Evolutionary conservation across 2,329 filamentous ascomycete species (phyloP).

Genomic region (Alternaria viburni): DNA sequence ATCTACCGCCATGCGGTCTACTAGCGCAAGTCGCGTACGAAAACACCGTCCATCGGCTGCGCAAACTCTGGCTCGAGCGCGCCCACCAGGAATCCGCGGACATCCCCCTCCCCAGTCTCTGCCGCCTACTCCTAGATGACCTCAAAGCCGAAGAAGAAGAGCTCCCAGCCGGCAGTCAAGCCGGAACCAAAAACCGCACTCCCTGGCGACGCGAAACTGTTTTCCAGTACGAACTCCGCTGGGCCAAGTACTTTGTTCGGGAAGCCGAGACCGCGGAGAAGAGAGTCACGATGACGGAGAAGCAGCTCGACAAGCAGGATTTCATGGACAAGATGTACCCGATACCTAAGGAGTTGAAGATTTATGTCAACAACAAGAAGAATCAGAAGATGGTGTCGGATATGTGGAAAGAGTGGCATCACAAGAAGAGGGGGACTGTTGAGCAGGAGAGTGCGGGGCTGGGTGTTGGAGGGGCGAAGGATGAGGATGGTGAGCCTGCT

Average conservation of each 20-base stretch:
- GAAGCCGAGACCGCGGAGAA: constrained; percentile 20
- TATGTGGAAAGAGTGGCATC: constrained; percentile 30
- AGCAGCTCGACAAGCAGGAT: constrained; percentile 16
- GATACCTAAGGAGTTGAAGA: constrained; percentile 20
- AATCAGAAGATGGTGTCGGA: constrained; percentile 7
- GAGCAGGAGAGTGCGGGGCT: background rate
- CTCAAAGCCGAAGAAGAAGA: constrained; percentile 12
- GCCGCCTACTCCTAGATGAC: constrained; percentile 10
- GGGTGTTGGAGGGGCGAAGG: background rate
- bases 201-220: constrained; percentile 32
- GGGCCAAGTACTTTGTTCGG: constrained; percentile 34
- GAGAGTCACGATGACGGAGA: constrained; percentile 13
- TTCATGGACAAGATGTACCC: constrained; percentile 9
- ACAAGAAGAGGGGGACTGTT: constrained; percentile 14
- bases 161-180: background rate
- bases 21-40: constrained; percentile 34
- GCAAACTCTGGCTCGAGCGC: constrained; percentile 22
- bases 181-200: constrained; percentile 8
- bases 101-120: constrained; percentile 10
- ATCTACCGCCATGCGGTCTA: constrained; percentile 31
- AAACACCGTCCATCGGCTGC: constrained; percentile 26
- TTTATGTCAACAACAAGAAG: background rate
- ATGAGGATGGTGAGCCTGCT: background rate
- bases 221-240: constrained; percentile 29
- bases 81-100: background rate